Evolutionary conservation across 257 asterid species (phyloP).

Genomic region (Ligustrum vulgare): DNA sequence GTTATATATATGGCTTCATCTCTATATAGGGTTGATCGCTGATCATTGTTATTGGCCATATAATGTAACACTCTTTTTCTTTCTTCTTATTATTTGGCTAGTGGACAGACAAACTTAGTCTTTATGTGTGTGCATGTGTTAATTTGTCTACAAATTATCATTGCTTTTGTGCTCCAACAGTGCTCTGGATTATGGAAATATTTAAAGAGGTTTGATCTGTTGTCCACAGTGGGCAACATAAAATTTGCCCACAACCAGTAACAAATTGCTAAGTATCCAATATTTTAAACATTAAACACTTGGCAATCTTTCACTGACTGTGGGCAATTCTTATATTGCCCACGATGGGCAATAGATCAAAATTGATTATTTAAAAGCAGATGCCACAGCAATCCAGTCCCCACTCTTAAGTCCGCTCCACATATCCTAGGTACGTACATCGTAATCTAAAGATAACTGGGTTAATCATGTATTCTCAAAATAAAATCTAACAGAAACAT

Average conservation of each 20-base stretch:
- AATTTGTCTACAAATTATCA: background rate
- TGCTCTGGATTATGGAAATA: background rate
- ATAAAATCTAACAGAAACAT: constrained; percentile 14
- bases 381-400: background rate
- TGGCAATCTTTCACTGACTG: no score
- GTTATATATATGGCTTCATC: background rate
- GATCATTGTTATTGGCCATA: background rate
- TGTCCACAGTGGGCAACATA: no score
- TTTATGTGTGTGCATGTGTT: background rate
- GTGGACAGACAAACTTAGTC: background rate
- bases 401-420: background rate
- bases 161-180: background rate
- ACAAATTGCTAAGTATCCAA: no score
- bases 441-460: background rate
- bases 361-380: background rate
- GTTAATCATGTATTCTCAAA: constrained; percentile 1
- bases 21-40: background rate
- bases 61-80: background rate
- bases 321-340: no score
- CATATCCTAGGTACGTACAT: background rate
- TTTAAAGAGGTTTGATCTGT: no score
- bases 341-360: no score
- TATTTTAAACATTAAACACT: no score
- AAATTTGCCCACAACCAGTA: no score
- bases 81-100: background rate